Evolutionary conservation across 2,329 filamentous ascomycete genomes (phyloP), one percentile per base, ranked within the genome.

Genomic region (Penicillium decumbens): DNA sequence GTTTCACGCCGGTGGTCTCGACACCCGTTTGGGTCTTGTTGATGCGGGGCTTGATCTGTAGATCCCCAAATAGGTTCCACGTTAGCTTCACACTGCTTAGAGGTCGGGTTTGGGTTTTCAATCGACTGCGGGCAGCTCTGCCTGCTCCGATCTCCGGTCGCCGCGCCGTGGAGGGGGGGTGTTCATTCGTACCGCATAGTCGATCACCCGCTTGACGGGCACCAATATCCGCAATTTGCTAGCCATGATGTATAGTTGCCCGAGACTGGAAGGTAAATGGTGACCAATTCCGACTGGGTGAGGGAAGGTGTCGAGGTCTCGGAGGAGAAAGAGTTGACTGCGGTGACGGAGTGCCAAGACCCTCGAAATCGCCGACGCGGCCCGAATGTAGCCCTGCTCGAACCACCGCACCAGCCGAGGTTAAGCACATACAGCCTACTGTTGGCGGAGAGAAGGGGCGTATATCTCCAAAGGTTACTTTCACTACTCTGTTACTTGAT

Each of bases 1-100:
- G 92, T 76, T 97, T 97, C 66, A 97, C 90, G 61, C 88, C 88
- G 57, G 85, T 80, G 47, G 88, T 95, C 75, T 96, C 92, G 74
- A 98, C 87, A 67, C 84, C 92, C 54, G 92, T 96, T 74, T 83
- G 79, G 57, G 83, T 70, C 61, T 83, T 83, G 76, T 85, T 86
- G 67, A 86, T 82, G 59, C 83, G 81, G 45, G 83, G 83, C 74
- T 85, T 86, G 75, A 85, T 76, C 83, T 85, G 59, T 41, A 24
- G 4, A 3, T 12, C 13, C 12, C 41, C n/a, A 8, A 23, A 7
- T 13, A 23, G n/a, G 10, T 37, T 35, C 32, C 6, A 33, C 23
- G 15, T 49, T 37, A 49, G 41, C 23, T 4, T 27, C 6, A 9
- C 35, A 38, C 29, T 33, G 18, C 3, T 13, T 13, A n/a, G 4